phyloP scores from a whole-genome alignment of 768 basidiomycete species.

The Boletus pseudopeckii region DNA sequence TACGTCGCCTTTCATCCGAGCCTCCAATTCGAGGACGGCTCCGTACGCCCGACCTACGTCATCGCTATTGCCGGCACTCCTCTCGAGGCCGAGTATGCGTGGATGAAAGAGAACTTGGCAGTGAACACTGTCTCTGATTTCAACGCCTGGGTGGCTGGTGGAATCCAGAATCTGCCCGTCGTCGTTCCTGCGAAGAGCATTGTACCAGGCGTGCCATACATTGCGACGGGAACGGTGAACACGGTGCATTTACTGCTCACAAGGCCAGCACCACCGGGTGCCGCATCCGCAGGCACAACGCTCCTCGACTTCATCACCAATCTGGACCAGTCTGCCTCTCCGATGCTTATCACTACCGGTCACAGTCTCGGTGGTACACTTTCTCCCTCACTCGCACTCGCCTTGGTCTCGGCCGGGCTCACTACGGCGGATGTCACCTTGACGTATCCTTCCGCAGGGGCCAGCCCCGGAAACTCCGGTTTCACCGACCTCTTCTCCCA shows the following conservation, averaged over 20 bases:
- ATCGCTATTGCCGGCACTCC: constrained; percentile 16
- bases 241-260: constrained; percentile 4
- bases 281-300: not conserved
- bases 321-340: not conserved
- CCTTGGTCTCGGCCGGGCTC: not conserved
- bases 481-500: constrained; percentile 2
- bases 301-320: constrained; percentile 5
- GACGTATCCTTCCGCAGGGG: constrained; percentile 7
- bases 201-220: not conserved
- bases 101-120: constrained; percentile 1
- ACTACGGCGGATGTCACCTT: constrained; percentile 37
- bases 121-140: constrained; percentile 11
- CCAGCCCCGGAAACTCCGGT: constrained; percentile 10
- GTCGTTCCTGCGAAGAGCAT: not conserved
- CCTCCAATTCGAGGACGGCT: constrained; percentile 12
- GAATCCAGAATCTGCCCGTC: not conserved
- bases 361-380: constrained; percentile 12
- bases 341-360: constrained; percentile 7
- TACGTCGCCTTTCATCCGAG: constrained; percentile 10
- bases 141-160: constrained; percentile 1
- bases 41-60: constrained; percentile 4
- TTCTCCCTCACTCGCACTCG: constrained; percentile 12
- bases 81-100: not conserved
- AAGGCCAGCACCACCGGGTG: not conserved
- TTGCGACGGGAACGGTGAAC: not conserved